Conservation (phyloP, 495 filamentous ascomycete species). For the Tuber brumale region DNA sequence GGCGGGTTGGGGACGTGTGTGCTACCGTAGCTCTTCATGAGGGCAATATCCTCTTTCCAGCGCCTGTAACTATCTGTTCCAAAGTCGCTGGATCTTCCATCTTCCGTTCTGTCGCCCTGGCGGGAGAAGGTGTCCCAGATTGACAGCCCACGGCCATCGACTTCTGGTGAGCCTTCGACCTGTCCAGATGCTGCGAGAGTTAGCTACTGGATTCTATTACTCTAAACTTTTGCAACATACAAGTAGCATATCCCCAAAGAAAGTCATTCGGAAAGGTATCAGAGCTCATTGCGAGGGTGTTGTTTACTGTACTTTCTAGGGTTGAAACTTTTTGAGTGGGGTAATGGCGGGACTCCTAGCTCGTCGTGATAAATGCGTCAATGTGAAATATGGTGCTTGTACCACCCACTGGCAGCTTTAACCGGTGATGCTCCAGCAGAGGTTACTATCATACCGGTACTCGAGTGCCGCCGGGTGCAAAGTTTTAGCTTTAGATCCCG, state of each 20-base stretch:
- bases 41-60: constrained; percentile 63
- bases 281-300: not conserved
- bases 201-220: constrained; percentile 5
- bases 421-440: too few relatives aligned
- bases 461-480: too few relatives aligned
- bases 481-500: too few relatives aligned
- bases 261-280: constrained; percentile 61
- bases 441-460: too few relatives aligned
- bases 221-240: constrained; percentile 31
- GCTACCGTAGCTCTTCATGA: constrained; percentile 50
- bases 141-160: constrained; percentile 64
- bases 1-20: too few relatives aligned
- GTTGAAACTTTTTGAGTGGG: too few relatives aligned
- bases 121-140: constrained; percentile 75
- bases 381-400: too few relatives aligned
- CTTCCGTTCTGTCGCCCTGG: constrained; percentile 47
- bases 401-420: too few relatives aligned
- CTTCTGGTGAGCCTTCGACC: constrained; percentile 62
- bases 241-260: constrained; percentile 76
- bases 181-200: constrained; percentile 43
- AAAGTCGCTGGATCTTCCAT: constrained; percentile 59
- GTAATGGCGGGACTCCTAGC: too few relatives aligned
- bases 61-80: constrained; percentile 63
- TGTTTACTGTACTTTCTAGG: too few relatives aligned
- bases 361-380: too few relatives aligned